Evolutionary conservation across 176 grass and related monocot genomes (phyloP).

Genomic region (Luzula sylvatica): DNA sequence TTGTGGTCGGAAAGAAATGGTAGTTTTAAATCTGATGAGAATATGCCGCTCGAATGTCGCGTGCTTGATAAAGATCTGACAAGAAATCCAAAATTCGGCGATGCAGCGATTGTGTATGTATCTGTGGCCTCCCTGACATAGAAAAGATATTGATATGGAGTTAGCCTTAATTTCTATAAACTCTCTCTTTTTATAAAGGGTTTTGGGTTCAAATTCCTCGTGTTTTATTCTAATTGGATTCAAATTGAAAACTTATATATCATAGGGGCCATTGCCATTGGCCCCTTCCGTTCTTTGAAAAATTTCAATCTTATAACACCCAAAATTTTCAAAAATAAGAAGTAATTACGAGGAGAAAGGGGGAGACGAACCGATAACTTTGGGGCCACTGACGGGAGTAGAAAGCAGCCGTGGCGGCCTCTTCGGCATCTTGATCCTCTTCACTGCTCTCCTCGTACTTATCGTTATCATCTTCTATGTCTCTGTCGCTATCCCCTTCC

Average conservation of each 20-base stretch:
- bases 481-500: slow-evolving; percentile 25
- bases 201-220: too few relatives aligned
- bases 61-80: slow-evolving; percentile 40
- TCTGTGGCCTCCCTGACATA: slow-evolving; percentile 70
- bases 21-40: slow-evolving; percentile 53
- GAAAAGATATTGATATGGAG: neutral
- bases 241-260: too few relatives aligned
- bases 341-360: neutral
- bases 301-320: neutral
- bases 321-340: neutral
- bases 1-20: slow-evolving; percentile 46
- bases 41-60: slow-evolving; percentile 42
- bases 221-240: too few relatives aligned
- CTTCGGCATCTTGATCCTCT: slow-evolving; percentile 10
- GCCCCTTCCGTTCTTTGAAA: too few relatives aligned
- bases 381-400: slow-evolving; percentile 57
- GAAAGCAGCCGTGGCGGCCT: slow-evolving; percentile 36
- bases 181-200: too few relatives aligned
- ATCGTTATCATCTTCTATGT: slow-evolving; percentile 13
- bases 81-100: slow-evolving; percentile 71
- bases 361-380: slow-evolving; percentile 49
- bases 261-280: too few relatives aligned
- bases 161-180: neutral
- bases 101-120: slow-evolving; percentile 78
- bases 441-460: slow-evolving; percentile 6